These are phyloP conservation scores for Aspergillus sp. DNA, from an alignment of 2,329 filamentous ascomycete species.

Conservation along the genomic window DNA sequence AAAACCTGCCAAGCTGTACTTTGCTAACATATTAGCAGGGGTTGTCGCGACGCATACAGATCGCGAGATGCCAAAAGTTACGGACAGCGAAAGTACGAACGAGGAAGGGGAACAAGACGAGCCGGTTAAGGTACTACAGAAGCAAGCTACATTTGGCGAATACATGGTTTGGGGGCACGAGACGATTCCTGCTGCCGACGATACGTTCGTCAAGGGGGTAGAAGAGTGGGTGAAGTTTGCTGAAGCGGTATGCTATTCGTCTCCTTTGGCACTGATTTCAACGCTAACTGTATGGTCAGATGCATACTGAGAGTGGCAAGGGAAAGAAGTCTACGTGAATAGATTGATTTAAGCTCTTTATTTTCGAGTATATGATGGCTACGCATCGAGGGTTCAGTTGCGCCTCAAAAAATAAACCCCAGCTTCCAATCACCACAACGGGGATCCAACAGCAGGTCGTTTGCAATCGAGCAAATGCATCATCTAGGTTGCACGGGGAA, in stretches of 20 bases:
- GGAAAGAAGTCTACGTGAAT: constrained; percentile 19
- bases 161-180: constrained; percentile 87
- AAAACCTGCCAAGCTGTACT: not conserved
- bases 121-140: constrained; percentile 59
- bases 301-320: constrained; percentile 23
- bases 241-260: constrained; percentile 55
- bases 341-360: not conserved
- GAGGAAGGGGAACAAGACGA: constrained; percentile 47
- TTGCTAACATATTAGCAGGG: constrained; percentile 41
- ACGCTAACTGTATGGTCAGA: constrained; percentile 22
- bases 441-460: not conserved
- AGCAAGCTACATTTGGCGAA: constrained; percentile 68
- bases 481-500: not conserved
- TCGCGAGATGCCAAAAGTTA: constrained; percentile 24
- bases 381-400: not conserved
- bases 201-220: constrained; percentile 72
- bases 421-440: not conserved
- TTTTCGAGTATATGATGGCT: not conserved
- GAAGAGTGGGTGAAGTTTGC: constrained; percentile 79
- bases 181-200: constrained; percentile 59
- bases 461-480: not conserved
- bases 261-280: not conserved
- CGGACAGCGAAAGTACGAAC: constrained; percentile 41
- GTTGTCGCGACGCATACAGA: constrained; percentile 57
- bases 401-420: not conserved